Percentiles rank a stretch among this genome's conserved stretches.
phyloP scores from a whole-genome alignment of 805 yeast species.

The Wickerhamiella qilinensis region DNA sequence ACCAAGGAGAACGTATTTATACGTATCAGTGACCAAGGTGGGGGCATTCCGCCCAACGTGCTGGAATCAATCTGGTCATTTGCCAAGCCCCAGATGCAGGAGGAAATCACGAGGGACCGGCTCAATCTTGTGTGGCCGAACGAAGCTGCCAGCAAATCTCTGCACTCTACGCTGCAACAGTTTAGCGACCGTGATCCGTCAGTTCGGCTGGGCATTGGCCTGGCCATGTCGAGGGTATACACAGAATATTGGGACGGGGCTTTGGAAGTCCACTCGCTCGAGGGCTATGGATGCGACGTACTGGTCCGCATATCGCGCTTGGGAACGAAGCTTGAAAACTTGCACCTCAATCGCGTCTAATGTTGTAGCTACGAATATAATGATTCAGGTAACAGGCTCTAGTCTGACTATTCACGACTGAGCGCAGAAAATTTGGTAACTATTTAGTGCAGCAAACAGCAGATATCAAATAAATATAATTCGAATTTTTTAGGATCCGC shows the following conservation, averaged over 20 bases:
- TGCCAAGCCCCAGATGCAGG: constrained; percentile 26
- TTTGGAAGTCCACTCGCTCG: constrained; percentile 61
- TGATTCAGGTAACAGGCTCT: too few relatives aligned
- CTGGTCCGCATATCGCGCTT: constrained; percentile 62
- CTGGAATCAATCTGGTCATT: constrained; percentile 71
- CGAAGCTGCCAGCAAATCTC: constrained; percentile 7
- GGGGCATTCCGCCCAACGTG: constrained; percentile 52
- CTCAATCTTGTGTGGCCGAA: constrained; percentile 12
- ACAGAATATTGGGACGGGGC: constrained; percentile 97
- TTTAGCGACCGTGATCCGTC: constrained; percentile 60
- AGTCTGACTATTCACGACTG: too few relatives aligned
- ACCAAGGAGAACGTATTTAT: constrained; percentile 53
- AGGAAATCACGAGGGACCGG: constrained; percentile 7
- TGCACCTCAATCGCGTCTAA: constrained; percentile 24
- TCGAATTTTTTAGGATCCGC: too few relatives aligned
- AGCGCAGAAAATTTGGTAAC: too few relatives aligned
- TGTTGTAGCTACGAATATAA: too few relatives aligned
- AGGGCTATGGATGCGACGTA: constrained; percentile 88
- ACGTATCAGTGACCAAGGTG: constrained; percentile 79
- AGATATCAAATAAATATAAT: too few relatives aligned
- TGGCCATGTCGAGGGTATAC: constrained; percentile 85
- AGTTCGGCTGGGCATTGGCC: constrained; percentile 66
- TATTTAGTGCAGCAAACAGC: too few relatives aligned
- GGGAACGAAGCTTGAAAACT: constrained; percentile 47
- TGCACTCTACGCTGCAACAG: constrained; percentile 31